phyloP scores from a whole-genome alignment of 2,329 filamentous ascomycete species.

The Phyllosticta ampelicida region DNA sequence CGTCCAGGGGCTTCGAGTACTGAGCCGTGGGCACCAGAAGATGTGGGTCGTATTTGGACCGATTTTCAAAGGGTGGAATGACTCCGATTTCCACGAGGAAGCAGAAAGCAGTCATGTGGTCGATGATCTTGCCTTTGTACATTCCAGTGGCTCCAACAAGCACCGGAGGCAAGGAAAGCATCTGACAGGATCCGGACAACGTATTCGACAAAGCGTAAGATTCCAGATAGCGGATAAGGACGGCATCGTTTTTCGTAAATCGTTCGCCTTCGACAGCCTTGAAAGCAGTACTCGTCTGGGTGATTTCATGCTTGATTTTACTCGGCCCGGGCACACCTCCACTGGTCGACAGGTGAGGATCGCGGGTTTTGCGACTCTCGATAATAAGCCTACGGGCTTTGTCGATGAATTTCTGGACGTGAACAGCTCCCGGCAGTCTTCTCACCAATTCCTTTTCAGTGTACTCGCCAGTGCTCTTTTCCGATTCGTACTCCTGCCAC shows the following conservation, averaged over 20 bases:
- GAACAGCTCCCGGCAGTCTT: constrained; percentile 14
- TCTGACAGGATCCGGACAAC: constrained; percentile 32
- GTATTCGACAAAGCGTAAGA: constrained; percentile 40
- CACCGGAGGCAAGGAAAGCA: constrained; percentile 52
- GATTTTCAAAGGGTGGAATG: constrained; percentile 60
- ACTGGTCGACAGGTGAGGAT: constrained; percentile 9
- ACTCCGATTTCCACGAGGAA: constrained; percentile 69
- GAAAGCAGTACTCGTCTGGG: constrained; percentile 13
- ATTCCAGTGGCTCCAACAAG: constrained; percentile 52
- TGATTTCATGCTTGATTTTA: constrained; percentile 20
- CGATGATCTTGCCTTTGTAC: constrained; percentile 45
- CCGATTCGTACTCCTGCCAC: constrained; percentile 40
- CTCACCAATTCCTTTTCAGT: background rate
- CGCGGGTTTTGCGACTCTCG: constrained; percentile 28
- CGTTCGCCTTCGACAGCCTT: constrained; percentile 16
- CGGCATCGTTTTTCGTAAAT: constrained; percentile 42
- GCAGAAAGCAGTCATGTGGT: constrained; percentile 43
- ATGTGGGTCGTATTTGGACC: constrained; percentile 47
- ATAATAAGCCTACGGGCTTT: constrained; percentile 32
- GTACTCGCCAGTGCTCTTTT: background rate
- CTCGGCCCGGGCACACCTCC: constrained; percentile 29
- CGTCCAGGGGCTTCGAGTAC: constrained; percentile 33
- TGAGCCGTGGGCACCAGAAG: constrained; percentile 42
- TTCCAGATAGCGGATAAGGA: constrained; percentile 58
- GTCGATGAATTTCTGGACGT: constrained; percentile 29